phyloP scores from a whole-genome alignment of 495 filamentous ascomycete species.

The Tuber magnatum region DNA sequence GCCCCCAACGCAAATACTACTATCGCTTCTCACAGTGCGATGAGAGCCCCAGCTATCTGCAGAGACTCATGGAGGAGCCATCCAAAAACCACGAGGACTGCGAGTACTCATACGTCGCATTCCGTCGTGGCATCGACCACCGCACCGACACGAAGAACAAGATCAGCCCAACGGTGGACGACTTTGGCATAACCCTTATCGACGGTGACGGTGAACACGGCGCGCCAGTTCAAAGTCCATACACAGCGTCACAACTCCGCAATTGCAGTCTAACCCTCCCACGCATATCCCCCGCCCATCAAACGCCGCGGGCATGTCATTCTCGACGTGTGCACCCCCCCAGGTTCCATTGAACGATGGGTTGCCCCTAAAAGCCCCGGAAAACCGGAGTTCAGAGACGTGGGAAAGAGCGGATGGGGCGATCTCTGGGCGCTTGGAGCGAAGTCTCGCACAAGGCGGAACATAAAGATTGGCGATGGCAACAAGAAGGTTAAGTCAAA shows the following conservation, averaged over 20 bases:
- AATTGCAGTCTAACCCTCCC: constrained; percentile 61
- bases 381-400: constrained; percentile 75
- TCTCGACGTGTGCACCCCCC: constrained; percentile 82
- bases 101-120: constrained; percentile 75
- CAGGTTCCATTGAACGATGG: constrained; percentile 83
- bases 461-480: constrained; percentile 47
- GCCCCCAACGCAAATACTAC: constrained; percentile 71
- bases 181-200: constrained; percentile 32
- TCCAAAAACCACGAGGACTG: constrained; percentile 79
- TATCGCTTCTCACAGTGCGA: constrained; percentile 87
- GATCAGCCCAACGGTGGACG: constrained; percentile 15
- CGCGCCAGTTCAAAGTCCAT: constrained; percentile 30
- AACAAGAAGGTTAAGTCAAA: constrained; percentile 18
- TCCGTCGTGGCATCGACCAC: constrained; percentile 66
- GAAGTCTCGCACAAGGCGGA: constrained; percentile 65
- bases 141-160: constrained; percentile 20
- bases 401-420: constrained; percentile 82
- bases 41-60: constrained; percentile 72
- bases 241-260: constrained; percentile 41
- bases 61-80: constrained; percentile 62
- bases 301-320: constrained; percentile 86
- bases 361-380: constrained; percentile 75
- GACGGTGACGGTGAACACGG: background rate
- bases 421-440: constrained; percentile 93
- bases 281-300: constrained; percentile 66